Percentiles rank a stretch among this genome's conserved stretches.
phyloP scores from a whole-genome alignment of 2,329 filamentous ascomycete species.

The Colletotrichum limetticola region DNA sequence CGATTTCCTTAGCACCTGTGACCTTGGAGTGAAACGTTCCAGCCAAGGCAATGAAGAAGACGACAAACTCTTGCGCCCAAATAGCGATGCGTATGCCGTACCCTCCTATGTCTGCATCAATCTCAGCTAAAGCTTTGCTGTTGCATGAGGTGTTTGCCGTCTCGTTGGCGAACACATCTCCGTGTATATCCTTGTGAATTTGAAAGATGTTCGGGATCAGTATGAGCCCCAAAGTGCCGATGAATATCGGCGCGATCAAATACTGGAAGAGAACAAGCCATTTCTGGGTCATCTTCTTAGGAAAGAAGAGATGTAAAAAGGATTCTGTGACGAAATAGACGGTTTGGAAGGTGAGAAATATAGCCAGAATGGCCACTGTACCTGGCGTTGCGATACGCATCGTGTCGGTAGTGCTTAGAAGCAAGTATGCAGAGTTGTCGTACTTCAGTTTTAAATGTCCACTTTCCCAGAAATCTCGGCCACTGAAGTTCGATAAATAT shows the following conservation, averaged over 20 bases:
- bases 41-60: background rate
- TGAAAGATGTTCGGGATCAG: background rate
- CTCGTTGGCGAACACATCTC: background rate
- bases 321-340: background rate
- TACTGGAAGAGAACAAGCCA: background rate
- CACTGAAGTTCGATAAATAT: too few species aligned
- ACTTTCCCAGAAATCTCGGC: too few species aligned
- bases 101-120: background rate
- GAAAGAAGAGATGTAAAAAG: background rate
- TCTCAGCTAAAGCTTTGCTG: too few species aligned
- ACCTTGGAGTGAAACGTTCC: constrained; percentile 5
- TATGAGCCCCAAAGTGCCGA: background rate
- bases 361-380: background rate
- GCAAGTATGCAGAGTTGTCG: background rate
- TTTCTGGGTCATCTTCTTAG: background rate
- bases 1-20: constrained; percentile 5
- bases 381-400: background rate
- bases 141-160: background rate
- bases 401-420: background rate
- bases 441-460: too few species aligned
- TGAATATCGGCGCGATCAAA: background rate
- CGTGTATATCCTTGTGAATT: background rate
- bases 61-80: constrained; percentile 5
- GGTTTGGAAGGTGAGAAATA: background rate
- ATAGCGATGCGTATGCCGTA: background rate